Evolutionary conservation across 176 grass and related monocot genomes (phyloP).

Genomic region (Hsuehochloa calcarea): DNA sequence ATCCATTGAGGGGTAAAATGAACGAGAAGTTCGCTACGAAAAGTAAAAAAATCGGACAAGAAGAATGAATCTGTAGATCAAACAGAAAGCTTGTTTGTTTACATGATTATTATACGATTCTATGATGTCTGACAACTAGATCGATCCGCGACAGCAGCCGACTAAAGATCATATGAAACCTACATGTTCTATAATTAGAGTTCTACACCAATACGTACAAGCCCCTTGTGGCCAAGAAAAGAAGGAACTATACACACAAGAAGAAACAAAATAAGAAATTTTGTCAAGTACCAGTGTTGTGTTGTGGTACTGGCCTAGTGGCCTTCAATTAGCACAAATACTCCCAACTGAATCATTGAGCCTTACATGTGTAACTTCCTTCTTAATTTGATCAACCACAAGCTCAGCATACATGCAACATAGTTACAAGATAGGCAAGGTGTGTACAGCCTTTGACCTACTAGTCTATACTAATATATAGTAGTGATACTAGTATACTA

Average conservation of each 20-base stretch:
- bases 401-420: constrained; percentile 12
- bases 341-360: neutral
- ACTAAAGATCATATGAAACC: neutral
- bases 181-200: neutral
- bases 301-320: neutral
- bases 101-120: constrained; percentile 3
- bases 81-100: constrained; percentile 2
- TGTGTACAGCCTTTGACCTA: neutral
- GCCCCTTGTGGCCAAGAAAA: neutral
- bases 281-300: neutral
- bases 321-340: neutral
- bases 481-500: too few species aligned
- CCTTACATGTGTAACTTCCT: neutral
- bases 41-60: too few species aligned
- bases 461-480: neutral
- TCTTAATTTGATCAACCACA: neutral
- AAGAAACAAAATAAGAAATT: neutral
- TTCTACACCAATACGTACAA: neutral
- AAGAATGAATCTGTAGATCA: neutral
- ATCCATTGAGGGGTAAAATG: neutral
- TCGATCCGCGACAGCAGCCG: neutral
- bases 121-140: constrained; percentile 13
- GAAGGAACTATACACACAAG: neutral
- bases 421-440: neutral
- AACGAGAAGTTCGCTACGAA: neutral